Evolutionary conservation across 805 yeast genomes (phyloP), one percentile per base, ranked within the genome.

Genomic region (Wickerhamiella vanderwaltii): DNA sequence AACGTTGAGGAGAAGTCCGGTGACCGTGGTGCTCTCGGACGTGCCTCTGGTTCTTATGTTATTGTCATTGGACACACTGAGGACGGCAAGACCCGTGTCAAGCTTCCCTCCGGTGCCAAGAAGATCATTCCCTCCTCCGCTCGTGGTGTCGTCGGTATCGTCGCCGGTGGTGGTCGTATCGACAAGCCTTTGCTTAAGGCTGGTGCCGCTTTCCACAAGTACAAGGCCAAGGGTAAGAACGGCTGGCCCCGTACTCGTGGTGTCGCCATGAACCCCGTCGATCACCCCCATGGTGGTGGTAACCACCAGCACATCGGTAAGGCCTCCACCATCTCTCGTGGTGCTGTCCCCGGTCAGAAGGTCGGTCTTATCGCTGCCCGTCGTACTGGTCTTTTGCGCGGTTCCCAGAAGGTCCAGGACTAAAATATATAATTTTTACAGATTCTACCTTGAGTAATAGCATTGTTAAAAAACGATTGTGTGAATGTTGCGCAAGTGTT

Each of bases 241-340:
- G 85, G 95, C 57, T 91, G 97, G 97, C 98, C 98, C 74, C 87
- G 85, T 83, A 91, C 97, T 66, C 86, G 97, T 78, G 98, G 97
- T 88, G 97, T 88, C 68, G 98, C 98, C 69, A 88, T 91, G 98
- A 88, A 88, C 77, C 97, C 97, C 71, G 98, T 88, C 70, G 98
- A 88, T 71, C 98, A 88, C 78, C 98, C 98, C 70, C 98, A 88
- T 72, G 98, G 98, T 84, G 97, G 98, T 88, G 98, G 98, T 88
- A 87, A 87, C 95, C 97, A 88, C 74, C 97, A 88, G 78, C 97
- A 88, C 72, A 88, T 87, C 75, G 97, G 97, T 86, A 88, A 88
- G 79, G 96, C 97, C 65, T 88, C 97, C 62, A 88, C 97, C 65
- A 88, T 88, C 64, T 80, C 94, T 60, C 85, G 97, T 82, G 94